These are phyloP conservation scores for Coleophoma crateriformis DNA, from an alignment of 2,329 filamentous ascomycete genomes.

Conservation along the genomic window DNA sequence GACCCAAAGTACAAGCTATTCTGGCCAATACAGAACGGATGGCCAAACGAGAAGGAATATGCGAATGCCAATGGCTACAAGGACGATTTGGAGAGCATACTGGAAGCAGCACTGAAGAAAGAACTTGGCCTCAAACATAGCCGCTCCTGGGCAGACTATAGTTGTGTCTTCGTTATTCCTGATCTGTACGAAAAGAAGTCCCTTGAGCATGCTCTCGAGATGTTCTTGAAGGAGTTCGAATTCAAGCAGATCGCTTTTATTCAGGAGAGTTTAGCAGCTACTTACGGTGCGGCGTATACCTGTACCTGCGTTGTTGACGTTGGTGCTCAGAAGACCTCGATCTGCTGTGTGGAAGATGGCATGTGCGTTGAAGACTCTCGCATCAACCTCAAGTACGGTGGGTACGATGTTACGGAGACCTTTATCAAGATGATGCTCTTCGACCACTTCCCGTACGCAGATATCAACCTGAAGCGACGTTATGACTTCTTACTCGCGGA, in stretches of 20 bases:
- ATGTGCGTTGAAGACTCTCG: constrained; percentile 92
- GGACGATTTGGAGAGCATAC: constrained; percentile 79
- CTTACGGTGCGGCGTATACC: constrained; percentile 91
- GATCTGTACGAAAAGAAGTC: constrained; percentile 95
- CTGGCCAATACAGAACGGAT: constrained; percentile 85
- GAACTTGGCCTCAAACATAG: constrained; percentile 75
- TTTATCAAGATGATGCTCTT: constrained; percentile 98
- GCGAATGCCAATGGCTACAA: constrained; percentile 71
- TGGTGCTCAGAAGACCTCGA: constrained; percentile 93
- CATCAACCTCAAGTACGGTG: constrained; percentile 91
- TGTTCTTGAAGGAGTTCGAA: constrained; percentile 83
- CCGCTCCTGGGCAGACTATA: constrained; percentile 83
- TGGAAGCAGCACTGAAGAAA: constrained; percentile 81
- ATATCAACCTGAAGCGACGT: constrained; percentile 84
- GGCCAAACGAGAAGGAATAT: constrained; percentile 89
- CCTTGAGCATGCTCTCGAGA: constrained; percentile 77
- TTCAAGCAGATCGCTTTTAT: constrained; percentile 90
- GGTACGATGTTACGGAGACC: constrained; percentile 85
- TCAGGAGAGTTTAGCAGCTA: constrained; percentile 91
- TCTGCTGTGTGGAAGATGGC: constrained; percentile 95
- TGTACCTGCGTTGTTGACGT: constrained; percentile 94
- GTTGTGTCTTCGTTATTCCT: constrained; percentile 93
- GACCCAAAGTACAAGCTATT: constrained; percentile 84
- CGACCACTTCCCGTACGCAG: constrained; percentile 90
- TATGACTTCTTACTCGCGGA: constrained; percentile 93